A percentile compares a stretch with the other conserved stretches of the same genome.
Evolutionary conservation across 192 early-diverging fungal species (phyloP).

Genomic region (Umbelopsis sp.): DNA sequence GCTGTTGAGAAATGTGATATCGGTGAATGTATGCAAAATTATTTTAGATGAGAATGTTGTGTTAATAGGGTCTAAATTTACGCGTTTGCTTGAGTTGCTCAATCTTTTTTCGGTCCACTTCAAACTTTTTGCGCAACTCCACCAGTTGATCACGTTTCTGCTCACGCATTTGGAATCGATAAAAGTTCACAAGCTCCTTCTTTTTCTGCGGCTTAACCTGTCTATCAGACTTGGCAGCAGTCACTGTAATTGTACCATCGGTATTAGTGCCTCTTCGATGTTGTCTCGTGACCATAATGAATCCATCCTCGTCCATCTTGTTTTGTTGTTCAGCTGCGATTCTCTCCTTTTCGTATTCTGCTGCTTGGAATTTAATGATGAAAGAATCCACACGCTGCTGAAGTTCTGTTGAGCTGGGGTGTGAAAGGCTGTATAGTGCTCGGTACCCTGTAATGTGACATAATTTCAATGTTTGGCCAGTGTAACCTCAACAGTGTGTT

Average conservation of each 20-base stretch:
- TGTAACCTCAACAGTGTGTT: background rate
- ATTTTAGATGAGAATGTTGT: slow-evolving; percentile 16
- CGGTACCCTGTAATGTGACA: slow-evolving; percentile 31
- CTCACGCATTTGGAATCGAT: slow-evolving; percentile 95
- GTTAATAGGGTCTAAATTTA: slow-evolving; percentile 88
- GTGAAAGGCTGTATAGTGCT: slow-evolving; percentile 25
- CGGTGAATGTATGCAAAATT: background rate
- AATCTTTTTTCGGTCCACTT: slow-evolving; percentile 89
- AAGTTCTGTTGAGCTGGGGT: slow-evolving; percentile 47
- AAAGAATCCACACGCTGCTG: slow-evolving; percentile 69
- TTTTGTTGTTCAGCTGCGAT: slow-evolving; percentile 68
- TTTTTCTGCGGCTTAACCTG: slow-evolving; percentile 71
- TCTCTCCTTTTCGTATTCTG: slow-evolving; percentile 71
- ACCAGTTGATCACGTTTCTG: slow-evolving; percentile 85
- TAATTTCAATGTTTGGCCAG: background rate
- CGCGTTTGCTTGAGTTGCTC: slow-evolving; percentile 75
- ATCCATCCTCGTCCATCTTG: slow-evolving; percentile 91
- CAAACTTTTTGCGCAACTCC: slow-evolving; percentile 89
- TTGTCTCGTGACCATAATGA: slow-evolving; percentile 78
- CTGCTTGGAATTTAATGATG: slow-evolving; percentile 78
- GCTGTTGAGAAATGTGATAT: background rate
- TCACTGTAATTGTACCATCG: slow-evolving; percentile 68
- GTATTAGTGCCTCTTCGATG: slow-evolving; percentile 67
- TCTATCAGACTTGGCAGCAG: slow-evolving; percentile 53
- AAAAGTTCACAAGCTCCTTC: slow-evolving; percentile 87